Base-by-base conservation (phyloP, 2,329 filamentous ascomycete species). In the Fusarium lateritium region DNA sequence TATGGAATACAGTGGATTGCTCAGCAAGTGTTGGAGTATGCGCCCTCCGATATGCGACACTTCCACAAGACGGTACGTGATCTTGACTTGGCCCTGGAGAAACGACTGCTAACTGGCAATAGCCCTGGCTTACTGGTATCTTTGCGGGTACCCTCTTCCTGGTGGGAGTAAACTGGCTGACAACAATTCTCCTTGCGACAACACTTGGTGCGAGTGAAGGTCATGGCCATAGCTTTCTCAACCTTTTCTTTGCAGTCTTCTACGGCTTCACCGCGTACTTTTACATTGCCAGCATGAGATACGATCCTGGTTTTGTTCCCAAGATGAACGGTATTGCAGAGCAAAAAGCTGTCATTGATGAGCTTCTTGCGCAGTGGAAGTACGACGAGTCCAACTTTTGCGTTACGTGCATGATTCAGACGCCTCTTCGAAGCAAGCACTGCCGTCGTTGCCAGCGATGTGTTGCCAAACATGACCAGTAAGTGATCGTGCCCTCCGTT, bases 381-480 rank as follows among this genome's bases (percentile, higher is more conserved):
- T 99, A 95, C 78, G 94, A 99, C 76, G 95, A 98, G 77, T 85
- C 91, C 65, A 95, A 97, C 78, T 99, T 98, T 76, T 99, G 96
- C 79, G 91, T 97, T 28, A 89, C 89, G 47, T 99, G 96, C 82
- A 97, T 98, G 94, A 93, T 97, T 72, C 89, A 95, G 55, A 95
- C 92, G 71, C 96, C 96, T 5, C 82, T 99, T 65, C 89, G 96
- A 70, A 97, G 94, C 82, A 99, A 98, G 83, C 96, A 99, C 81
- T 99, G 96, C 82, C 92, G 91, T 76, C 88, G 93, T 65, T 99
- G 96, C 78, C 89, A 92, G 74, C 92, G 95, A 69, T 99, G 96
- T 78, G 93, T 99, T 55, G 94, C 95, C 56, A 97, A 97, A 80
- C 94, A 97, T 81, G 96, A 99, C 77, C 96, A 99, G 94, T 97